These are phyloP conservation scores for Colletotrichum sp. DNA, from an alignment of 2,329 filamentous ascomycete genomes.

Conservation along the genomic window DNA sequence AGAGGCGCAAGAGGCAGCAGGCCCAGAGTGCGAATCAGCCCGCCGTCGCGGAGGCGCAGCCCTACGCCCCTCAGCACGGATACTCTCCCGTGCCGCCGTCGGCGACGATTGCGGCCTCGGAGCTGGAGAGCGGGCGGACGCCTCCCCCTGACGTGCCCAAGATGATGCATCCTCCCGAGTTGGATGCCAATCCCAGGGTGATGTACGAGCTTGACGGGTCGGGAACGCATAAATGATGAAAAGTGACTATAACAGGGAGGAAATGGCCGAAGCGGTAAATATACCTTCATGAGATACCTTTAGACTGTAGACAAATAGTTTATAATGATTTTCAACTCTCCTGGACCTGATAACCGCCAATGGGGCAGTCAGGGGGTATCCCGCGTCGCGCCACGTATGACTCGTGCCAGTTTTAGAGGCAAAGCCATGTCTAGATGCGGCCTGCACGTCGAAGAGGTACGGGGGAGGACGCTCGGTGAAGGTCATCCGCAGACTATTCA, in stretches of 20 bases:
- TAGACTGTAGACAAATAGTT: neutral
- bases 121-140: neutral
- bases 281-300: neutral
- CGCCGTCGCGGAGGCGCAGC: constrained; percentile 12
- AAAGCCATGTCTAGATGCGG: too few relatives aligned
- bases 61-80: neutral
- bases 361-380: too few relatives aligned
- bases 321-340: too few relatives aligned
- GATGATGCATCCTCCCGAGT: constrained; percentile 5
- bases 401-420: too few relatives aligned
- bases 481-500: too few relatives aligned
- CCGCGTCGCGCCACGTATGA: too few relatives aligned
- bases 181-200: neutral
- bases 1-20: constrained; percentile 38
- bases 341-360: too few relatives aligned
- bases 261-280: neutral
- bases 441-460: too few relatives aligned
- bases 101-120: neutral
- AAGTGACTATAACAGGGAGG: too few relatives aligned
- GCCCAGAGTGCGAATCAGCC: constrained; percentile 3
- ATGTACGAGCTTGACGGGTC: constrained; percentile 18
- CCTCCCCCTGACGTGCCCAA: neutral
- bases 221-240: neutral
- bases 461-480: too few relatives aligned
- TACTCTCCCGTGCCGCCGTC: constrained; percentile 2